Percentiles rank a stretch among this genome's conserved stretches.
Evolutionary conservation across 495 filamentous ascomycete species (phyloP).

Genomic region (Penicillium macrosclerotiorum): DNA sequence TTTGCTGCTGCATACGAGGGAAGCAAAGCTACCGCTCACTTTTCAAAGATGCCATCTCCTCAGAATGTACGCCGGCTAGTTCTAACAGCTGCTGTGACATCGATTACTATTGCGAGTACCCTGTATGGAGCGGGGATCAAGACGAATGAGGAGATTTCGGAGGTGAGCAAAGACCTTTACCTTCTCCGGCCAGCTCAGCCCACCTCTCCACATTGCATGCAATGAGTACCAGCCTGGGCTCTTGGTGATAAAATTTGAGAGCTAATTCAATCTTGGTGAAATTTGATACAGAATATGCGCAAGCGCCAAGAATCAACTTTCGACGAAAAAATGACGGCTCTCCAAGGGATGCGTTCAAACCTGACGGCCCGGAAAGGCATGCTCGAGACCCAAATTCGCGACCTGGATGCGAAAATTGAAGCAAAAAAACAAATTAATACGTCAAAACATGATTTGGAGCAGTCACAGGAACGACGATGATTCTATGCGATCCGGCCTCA

Average conservation of each 20-base stretch:
- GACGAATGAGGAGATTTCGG: constrained; percentile 41
- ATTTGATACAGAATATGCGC: constrained; percentile 39
- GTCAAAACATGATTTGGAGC: constrained; percentile 17
- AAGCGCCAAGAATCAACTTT: constrained; percentile 48
- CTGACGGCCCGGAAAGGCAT: constrained; percentile 49
- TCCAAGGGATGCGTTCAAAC: constrained; percentile 47
- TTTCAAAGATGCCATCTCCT: constrained; percentile 23
- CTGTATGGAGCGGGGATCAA: constrained; percentile 56
- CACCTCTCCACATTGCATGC: no score
- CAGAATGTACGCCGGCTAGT: constrained; percentile 38
- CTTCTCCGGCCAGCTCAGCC: no score
- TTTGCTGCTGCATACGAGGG: constrained; percentile 3
- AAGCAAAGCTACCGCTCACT: constrained; percentile 5
- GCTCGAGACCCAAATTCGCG: constrained; percentile 56
- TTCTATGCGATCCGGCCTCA: not conserved
- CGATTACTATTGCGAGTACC: constrained; percentile 50
- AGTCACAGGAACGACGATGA: constrained; percentile 19
- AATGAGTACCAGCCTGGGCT: no score
- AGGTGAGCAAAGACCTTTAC: constrained; percentile 36
- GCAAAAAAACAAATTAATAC: constrained; percentile 34
- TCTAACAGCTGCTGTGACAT: constrained; percentile 44
- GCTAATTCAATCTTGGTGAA: no score
- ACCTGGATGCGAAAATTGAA: constrained; percentile 46
- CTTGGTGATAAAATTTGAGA: no score
- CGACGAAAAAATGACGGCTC: constrained; percentile 50